Evolutionary conservation across 768 basidiomycete genomes (phyloP), one percentile per base, ranked within the genome.

Genomic region (Cubamyces sp.): DNA sequence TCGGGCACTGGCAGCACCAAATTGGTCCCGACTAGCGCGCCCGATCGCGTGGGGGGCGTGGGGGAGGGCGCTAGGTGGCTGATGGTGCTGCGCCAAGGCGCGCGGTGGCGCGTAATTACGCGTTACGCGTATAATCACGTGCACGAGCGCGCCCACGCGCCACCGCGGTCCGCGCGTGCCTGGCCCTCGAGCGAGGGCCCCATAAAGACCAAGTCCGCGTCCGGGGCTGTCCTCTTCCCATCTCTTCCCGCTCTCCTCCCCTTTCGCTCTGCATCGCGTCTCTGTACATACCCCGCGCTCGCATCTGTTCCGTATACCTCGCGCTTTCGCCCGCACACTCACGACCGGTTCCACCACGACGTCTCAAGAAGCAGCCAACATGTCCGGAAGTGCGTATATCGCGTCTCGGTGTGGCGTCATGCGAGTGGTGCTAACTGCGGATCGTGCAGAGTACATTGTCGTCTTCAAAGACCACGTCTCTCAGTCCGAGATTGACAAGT

Each of bases 381-480:
- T 72, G 71, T 64, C 71, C 28, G 52, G 48, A 61, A 68, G 71
- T 70, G 47, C 39, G 60, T 57, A 55, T 53, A 14, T 9, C 41
- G 54, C 21, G 34, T 34, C 25, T 18, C 49, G 43, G 19, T 19
- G 43, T 57, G 26, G 53, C 46, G 39, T 48, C 18, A 23, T 45
- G 18, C 26, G 4, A 12, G 40, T 21, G 12, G 5, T 28, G 47
- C 50, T 55, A 1, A 54, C 34, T 9, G 16, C 5, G 15, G 11
- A 21, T n/a, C 30, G 30, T 26, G n/a, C 68, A 86, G 84, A 73
- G 64, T 85, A 78, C 67, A 85, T 86, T 56, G 79, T 87, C 43
- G 77, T 83, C 7, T 86, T 87, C 76, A 85, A 84, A 70, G 70
- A 79, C 2, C 47, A 58, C 26, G 82, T 76, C 42, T 69, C 78